phyloP scores from a whole-genome alignment of 148 eudicot species.

The Suaeda aralocaspica region DNA sequence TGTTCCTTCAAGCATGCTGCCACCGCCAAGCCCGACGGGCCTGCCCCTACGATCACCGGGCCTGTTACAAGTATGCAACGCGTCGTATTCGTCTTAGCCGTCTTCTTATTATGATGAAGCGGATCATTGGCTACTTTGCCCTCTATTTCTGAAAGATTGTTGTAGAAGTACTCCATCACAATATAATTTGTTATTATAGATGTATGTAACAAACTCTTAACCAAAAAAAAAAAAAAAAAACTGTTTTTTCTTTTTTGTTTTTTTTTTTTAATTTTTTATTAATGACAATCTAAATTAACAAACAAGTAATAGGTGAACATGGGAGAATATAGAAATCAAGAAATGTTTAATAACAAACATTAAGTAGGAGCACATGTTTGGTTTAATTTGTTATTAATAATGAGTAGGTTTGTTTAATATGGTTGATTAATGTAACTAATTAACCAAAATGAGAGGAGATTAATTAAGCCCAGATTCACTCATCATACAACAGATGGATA shows the following conservation, averaged over 20 bases:
- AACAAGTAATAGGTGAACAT: neutral
- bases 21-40: constrained; percentile 66
- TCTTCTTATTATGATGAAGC: no score
- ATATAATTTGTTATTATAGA: neutral
- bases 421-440: no score
- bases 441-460: neutral
- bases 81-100: neutral
- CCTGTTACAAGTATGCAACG: constrained; percentile 39
- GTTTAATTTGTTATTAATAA: constrained; percentile 7
- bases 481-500: neutral
- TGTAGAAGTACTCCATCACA: constrained; percentile 15
- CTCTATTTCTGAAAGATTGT: constrained; percentile 42
- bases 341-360: neutral
- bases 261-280: neutral
- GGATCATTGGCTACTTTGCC: constrained; percentile 46
- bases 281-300: neutral
- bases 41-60: constrained; percentile 65
- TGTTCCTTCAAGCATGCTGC: constrained; percentile 56
- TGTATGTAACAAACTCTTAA: no score
- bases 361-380: constrained; percentile 13
- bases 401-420: no score
- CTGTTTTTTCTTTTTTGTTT: constrained; percentile 2
- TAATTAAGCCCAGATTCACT: constrained; percentile 16
- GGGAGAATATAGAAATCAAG: neutral
- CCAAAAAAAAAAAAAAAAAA: neutral